Evolutionary conservation across 345 rosid genomes (phyloP), one percentile per base, ranked within the genome.

Genomic region (Arabis hirsuta): DNA sequence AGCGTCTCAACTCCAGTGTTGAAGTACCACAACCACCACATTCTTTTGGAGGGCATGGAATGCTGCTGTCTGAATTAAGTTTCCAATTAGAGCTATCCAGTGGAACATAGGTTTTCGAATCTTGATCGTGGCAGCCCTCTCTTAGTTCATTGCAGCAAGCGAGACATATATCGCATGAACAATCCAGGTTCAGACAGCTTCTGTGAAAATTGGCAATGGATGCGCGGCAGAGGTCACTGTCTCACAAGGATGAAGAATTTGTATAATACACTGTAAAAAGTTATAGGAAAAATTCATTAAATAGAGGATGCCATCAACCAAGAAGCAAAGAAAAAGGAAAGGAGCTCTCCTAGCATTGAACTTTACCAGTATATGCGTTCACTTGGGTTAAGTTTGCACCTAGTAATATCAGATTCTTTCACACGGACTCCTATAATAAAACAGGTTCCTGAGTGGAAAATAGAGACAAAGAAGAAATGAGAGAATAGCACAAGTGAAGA

Each of bases 31-130:
- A 88, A 63, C 96, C 96, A 45, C 88, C 90, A 62, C 36, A 41
- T 14, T 45, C 81, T 73, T 80, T 78, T 7, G 88, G 84, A 75
- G 96, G 91, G 70, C 94, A 90, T 52, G 78, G 79, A 72, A 90
- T 83, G 59, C 76, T 77, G 57, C 88, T 79, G 55, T 88, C 84
- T 45, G 71, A 58, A 39, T 76, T 74, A 20, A 84, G 86, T 58
- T 74, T 82, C 92, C 86, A 84, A 46, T 61, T 78, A 61, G 69
- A 67, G 73, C 53, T 53, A 53, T 55, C 26, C 38, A 44, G 3
- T 0, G 69, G 69, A 7, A 44, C 52, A 27, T 60, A 60, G 5
- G 31, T 67, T n/a, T 9, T 6, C 0, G 51, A 59, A 29, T 59
- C 59, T 38, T 70, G 65, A 41, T 16, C 61, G 69, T 55, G 70